phyloP scores from a whole-genome alignment of 2,329 filamentous ascomycete genomes.

The Pestalotiopsis sp. region DNA sequence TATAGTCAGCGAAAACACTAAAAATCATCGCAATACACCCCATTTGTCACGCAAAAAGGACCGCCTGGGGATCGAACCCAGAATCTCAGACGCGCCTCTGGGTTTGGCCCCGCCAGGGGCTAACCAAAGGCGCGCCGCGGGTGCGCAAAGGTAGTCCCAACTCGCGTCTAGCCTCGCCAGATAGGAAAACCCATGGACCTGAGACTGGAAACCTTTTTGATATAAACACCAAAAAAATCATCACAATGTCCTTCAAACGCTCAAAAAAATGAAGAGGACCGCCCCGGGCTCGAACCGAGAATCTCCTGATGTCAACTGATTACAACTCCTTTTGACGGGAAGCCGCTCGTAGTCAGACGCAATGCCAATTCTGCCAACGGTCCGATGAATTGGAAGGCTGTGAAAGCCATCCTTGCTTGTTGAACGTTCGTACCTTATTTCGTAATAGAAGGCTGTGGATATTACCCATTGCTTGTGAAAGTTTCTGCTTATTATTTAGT shows the following conservation, averaged over 20 bases:
- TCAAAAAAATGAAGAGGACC: background rate
- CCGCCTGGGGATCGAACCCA: constrained; percentile 18
- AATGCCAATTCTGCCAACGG: background rate
- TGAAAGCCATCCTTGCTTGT: no score
- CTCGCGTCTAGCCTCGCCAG: no score
- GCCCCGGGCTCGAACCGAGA: background rate
- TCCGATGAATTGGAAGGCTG: background rate
- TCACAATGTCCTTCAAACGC: no score
- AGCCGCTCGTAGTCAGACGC: background rate
- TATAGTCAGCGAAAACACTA: background rate
- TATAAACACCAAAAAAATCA: background rate
- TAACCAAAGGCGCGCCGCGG: no score
- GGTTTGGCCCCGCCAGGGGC: no score
- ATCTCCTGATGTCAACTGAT: background rate
- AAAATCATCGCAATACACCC: background rate
- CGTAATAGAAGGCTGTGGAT: no score
- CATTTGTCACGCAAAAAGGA: background rate
- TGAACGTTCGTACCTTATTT: no score
- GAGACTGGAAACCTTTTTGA: no score
- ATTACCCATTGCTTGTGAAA: no score
- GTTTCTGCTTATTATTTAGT: no score
- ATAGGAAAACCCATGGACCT: no score
- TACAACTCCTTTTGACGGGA: background rate
- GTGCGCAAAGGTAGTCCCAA: no score
- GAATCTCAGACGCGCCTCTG: constrained; percentile 10